Conservation (phyloP, 1,284 basidiomycete species). For the Cryptococcus sp. region DNA sequence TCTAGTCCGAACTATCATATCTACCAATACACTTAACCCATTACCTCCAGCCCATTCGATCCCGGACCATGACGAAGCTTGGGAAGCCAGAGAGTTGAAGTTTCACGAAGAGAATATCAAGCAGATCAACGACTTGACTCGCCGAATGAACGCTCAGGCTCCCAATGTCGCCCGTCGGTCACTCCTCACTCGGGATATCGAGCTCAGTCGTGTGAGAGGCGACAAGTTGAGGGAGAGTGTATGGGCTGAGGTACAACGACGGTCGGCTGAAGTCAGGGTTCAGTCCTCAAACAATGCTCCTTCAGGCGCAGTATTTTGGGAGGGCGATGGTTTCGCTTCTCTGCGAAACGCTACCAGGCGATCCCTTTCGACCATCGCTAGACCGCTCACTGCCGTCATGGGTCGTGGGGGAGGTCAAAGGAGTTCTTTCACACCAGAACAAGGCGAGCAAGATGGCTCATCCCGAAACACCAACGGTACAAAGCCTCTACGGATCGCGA, state of each 20-base stretch:
- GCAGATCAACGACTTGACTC: constrained; percentile 67
- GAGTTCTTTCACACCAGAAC: constrained; percentile 1
- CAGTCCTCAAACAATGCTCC: not conserved
- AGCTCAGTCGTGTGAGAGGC: constrained; percentile 59
- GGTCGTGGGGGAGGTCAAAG: constrained; percentile 10
- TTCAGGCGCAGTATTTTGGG: constrained; percentile 11
- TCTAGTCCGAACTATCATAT: constrained; percentile 57
- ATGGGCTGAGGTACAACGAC: constrained; percentile 33
- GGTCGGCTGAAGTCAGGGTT: constrained; percentile 18
- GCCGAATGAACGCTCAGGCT: constrained; percentile 73
- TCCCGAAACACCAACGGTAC: constrained; percentile 6
- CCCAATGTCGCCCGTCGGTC: constrained; percentile 66
- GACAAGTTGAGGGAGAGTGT: constrained; percentile 45
- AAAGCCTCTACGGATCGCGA: constrained; percentile 18
- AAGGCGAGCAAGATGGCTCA: not conserved
- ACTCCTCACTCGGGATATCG: constrained; percentile 56
- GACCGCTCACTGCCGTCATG: constrained; percentile 16
- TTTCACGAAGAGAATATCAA: constrained; percentile 68
- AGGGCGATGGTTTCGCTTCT: constrained; percentile 18
- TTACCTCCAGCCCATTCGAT: constrained; percentile 50
- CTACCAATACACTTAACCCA: constrained; percentile 48
- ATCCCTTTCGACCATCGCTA: constrained; percentile 28
- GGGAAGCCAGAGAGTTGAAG: constrained; percentile 64
- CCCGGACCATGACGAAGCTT: constrained; percentile 62
- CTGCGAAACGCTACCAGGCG: constrained; percentile 20